Percentiles rank a stretch among this genome's conserved stretches.
Evolutionary conservation across 768 basidiomycete genomes (phyloP).

Genomic region (Strobilomyces confusus): DNA sequence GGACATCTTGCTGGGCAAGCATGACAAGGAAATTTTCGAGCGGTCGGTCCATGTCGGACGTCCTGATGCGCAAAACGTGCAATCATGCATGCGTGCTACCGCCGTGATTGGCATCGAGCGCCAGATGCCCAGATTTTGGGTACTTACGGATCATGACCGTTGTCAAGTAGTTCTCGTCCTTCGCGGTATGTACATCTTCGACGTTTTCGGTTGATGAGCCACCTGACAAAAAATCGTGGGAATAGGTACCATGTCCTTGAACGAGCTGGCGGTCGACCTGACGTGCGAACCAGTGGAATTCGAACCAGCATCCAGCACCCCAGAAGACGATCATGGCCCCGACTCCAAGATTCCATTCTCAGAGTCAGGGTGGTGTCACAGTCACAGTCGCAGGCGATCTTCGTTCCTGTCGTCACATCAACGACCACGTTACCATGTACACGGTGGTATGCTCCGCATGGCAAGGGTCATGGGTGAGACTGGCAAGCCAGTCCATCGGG

Average conservation of each 20-base stretch:
- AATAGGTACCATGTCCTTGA: conserved; percentile 78
- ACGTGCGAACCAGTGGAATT: conserved; percentile 76
- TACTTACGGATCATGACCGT: conserved; percentile 75
- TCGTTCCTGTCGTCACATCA: conserved; percentile 22
- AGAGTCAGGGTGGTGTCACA: conserved; percentile 20
- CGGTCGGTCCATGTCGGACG: conserved; percentile 40
- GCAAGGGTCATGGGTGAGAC: conserved; percentile 73
- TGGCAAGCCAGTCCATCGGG: conserved; percentile 73
- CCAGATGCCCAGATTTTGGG: conserved; percentile 82
- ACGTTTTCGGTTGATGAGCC: background rate
- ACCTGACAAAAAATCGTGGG: conserved; percentile 3
- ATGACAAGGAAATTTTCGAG: conserved; percentile 82
- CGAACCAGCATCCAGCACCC: conserved; percentile 44
- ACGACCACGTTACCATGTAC: conserved; percentile 54
- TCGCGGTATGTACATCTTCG: conserved; percentile 41
- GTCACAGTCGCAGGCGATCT: conserved; percentile 22
- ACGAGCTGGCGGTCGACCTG: conserved; percentile 82
- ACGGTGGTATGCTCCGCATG: conserved; percentile 79
- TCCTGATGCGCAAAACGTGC: conserved; percentile 18
- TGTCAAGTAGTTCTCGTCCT: conserved; percentile 73
- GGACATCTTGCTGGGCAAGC: conserved; percentile 74
- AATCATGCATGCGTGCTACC: conserved; percentile 46
- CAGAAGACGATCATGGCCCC: conserved; percentile 23
- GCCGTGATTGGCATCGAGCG: conserved; percentile 64
- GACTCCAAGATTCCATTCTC: conserved; percentile 38